Evolutionary conservation across 2,329 filamentous ascomycete species (phyloP).

Genomic region (Chaetomium sp.): DNA sequence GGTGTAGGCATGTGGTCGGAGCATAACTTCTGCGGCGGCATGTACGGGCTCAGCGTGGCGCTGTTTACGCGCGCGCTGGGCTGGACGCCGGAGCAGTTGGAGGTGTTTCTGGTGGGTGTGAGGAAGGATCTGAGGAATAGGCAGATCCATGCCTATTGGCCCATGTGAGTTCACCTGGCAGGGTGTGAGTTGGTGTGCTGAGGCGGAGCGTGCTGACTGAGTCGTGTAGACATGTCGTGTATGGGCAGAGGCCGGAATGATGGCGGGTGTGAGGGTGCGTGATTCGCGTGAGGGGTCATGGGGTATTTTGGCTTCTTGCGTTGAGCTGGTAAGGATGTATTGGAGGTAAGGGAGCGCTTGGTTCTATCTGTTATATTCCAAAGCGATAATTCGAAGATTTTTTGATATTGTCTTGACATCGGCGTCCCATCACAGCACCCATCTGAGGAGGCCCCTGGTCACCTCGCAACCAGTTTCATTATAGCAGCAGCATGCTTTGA

Average conservation of each 20-base stretch:
- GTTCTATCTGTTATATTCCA: neutral
- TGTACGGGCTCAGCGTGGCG: conserved; percentile 37
- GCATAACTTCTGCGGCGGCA: conserved; percentile 37
- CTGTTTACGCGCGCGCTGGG: conserved; percentile 36
- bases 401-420: neutral
- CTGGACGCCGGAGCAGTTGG: conserved; percentile 35
- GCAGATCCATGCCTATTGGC: conserved; percentile 29
- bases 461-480: no score
- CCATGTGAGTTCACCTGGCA: conserved; percentile 20
- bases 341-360: neutral
- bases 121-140: conserved; percentile 28
- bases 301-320: neutral
- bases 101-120: conserved; percentile 26
- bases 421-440: neutral
- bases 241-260: conserved; percentile 22
- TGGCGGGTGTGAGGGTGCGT: neutral
- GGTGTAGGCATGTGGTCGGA: conserved; percentile 35
- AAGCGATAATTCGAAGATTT: neutral
- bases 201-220: neutral
- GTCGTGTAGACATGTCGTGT: conserved; percentile 10
- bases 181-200: no score
- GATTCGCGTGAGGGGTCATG: neutral
- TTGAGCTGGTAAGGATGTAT: neutral
- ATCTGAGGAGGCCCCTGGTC: no score
- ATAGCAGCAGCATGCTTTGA: no score